Percentiles rank a stretch among this genome's conserved stretches.
These are phyloP conservation scores for Candida berthetii DNA, from an alignment of 805 yeast genomes.

Conservation along the genomic window DNA sequence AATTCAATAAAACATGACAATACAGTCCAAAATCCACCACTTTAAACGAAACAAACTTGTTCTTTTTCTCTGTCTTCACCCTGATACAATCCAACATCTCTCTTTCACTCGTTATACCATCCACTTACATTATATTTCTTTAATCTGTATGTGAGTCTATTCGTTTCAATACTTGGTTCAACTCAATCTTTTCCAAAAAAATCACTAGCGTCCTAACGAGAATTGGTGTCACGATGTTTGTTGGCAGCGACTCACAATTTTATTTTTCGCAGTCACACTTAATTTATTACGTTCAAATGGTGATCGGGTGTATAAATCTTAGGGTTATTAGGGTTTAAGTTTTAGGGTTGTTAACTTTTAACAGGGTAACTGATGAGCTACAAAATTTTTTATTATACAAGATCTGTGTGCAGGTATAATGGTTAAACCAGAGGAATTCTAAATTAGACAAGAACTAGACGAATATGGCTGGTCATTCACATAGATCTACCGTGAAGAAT, in stretches of 20 bases:
- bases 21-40: too few relatives aligned
- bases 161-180: background rate
- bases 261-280: background rate
- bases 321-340: too few relatives aligned
- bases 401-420: background rate
- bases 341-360: background rate
- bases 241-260: background rate
- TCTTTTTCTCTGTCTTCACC: background rate
- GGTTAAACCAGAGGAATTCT: background rate
- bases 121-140: background rate
- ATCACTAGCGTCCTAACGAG: background rate
- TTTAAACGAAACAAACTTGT: too few relatives aligned
- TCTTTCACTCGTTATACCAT: background rate
- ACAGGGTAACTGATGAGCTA: background rate
- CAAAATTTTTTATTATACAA: background rate
- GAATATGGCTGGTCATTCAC: slow-evolving; percentile 70
- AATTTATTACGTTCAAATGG: background rate
- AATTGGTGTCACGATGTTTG: background rate
- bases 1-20: too few relatives aligned
- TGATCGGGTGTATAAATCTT: background rate
- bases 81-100: background rate
- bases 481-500: slow-evolving; percentile 77
- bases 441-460: background rate
- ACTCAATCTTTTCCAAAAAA: background rate
- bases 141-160: background rate